These are phyloP conservation scores for Globisporangium takayamanum DNA, from an alignment of 352 stramenopile genomes.

Conservation along the genomic window DNA sequence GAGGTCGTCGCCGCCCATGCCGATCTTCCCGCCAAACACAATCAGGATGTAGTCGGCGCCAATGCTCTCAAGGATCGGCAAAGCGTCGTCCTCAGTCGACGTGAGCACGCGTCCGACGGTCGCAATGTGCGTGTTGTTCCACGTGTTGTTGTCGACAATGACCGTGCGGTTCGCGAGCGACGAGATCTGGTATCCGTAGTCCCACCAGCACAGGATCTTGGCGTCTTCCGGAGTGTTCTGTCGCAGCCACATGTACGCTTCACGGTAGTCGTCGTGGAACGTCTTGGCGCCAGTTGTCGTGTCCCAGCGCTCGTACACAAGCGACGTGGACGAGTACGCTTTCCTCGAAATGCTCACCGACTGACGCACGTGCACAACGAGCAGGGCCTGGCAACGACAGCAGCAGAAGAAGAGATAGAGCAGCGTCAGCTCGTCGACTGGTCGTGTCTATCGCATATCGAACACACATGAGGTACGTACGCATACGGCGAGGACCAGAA, in stretches of 20 bases:
- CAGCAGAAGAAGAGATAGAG: not conserved
- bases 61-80: constrained; percentile 68
- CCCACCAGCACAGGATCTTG: constrained; percentile 80
- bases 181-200: constrained; percentile 85
- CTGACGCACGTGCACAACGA: constrained; percentile 61
- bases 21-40: constrained; percentile 61
- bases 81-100: constrained; percentile 58
- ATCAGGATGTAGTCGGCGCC: constrained; percentile 80
- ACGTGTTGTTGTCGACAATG: constrained; percentile 95
- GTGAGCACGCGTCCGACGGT: constrained; percentile 85
- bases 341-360: constrained; percentile 54
- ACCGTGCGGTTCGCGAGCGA: constrained; percentile 78
- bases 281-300: constrained; percentile 31
- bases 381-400: constrained; percentile 31
- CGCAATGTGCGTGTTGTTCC: constrained; percentile 96
- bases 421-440: not conserved
- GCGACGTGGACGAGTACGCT: constrained; percentile 74
- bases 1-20: constrained; percentile 84
- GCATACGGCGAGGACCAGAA: constrained; percentile 50
- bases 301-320: constrained; percentile 64
- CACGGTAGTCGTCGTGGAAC: constrained; percentile 71
- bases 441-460: not conserved
- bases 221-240: constrained; percentile 60
- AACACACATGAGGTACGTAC: constrained; percentile 24
- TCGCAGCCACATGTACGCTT: constrained; percentile 80